A percentile compares a stretch with the other conserved stretches of the same genome.
Evolutionary conservation across 2,329 filamentous ascomycete species (phyloP).

Genomic region (Teratosphaeria nubilosa): DNA sequence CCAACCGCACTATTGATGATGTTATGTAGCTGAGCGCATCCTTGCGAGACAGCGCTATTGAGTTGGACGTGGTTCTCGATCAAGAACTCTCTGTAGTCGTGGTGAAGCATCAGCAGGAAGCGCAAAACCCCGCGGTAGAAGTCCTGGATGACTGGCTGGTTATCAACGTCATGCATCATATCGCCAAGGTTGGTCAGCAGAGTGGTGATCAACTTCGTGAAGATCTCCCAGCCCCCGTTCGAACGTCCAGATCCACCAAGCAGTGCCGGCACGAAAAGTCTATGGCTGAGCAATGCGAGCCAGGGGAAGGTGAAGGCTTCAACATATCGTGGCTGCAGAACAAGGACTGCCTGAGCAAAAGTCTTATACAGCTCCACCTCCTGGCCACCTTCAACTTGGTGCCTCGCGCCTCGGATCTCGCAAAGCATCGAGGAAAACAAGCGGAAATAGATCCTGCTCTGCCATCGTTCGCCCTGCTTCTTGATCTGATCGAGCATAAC

Average conservation of each 20-base stretch:
- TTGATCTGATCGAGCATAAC: constrained; percentile 79
- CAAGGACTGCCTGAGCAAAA: constrained; percentile 60
- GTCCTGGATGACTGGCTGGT: constrained; percentile 62
- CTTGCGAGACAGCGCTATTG: constrained; percentile 68
- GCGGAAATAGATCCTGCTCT: constrained; percentile 82
- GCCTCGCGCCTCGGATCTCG: constrained; percentile 43
- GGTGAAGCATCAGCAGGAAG: constrained; percentile 73
- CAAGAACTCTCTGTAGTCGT: constrained; percentile 90
- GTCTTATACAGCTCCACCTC: constrained; percentile 56
- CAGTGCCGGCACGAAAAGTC: constrained; percentile 71
- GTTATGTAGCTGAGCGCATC: constrained; percentile 81
- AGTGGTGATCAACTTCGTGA: constrained; percentile 49
- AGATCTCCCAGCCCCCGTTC: constrained; percentile 59
- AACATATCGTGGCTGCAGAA: constrained; percentile 65
- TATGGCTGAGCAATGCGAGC: constrained; percentile 72
- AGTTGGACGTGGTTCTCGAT: constrained; percentile 77
- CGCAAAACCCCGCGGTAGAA: constrained; percentile 78
- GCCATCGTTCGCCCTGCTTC: constrained; percentile 70
- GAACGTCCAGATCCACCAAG: constrained; percentile 39
- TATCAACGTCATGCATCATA: constrained; percentile 62
- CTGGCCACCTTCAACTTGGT: constrained; percentile 15
- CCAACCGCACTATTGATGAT: constrained; percentile 75
- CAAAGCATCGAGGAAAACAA: constrained; percentile 76
- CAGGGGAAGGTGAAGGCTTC: constrained; percentile 80
- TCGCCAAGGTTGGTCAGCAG: constrained; percentile 58